Percentiles rank a stretch among this genome's conserved stretches.
phyloP scores from a whole-genome alignment of 2,329 filamentous ascomycete species.

The Aspergillus intermedius region DNA sequence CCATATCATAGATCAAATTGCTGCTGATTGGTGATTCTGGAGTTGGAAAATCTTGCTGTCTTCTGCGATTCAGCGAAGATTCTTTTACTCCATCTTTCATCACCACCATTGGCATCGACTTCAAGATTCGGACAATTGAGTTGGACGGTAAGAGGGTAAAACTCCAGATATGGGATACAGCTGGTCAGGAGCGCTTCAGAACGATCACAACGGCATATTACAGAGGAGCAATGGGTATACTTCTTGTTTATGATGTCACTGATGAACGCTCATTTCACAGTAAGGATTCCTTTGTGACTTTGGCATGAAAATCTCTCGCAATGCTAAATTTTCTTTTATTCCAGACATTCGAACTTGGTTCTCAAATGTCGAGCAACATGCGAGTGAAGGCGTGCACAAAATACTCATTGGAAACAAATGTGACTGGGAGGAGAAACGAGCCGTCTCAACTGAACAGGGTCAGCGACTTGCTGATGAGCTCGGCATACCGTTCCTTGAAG shows the following conservation, averaged over 20 bases:
- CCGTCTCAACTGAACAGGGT: constrained; percentile 85
- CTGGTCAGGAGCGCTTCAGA: constrained; percentile 94
- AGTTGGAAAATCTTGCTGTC: constrained; percentile 94
- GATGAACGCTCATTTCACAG: constrained; percentile 94
- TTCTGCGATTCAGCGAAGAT: constrained; percentile 94
- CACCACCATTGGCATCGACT: constrained; percentile 98
- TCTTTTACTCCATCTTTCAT: constrained; percentile 97
- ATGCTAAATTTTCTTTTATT: constrained; percentile 9
- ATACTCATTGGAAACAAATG: constrained; percentile 99
- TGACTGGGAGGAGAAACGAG: constrained; percentile 99
- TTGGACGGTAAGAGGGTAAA: constrained; percentile 98
- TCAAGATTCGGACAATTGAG: constrained; percentile 99
- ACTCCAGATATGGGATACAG: constrained; percentile 99
- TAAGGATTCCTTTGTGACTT: constrained; percentile 43
- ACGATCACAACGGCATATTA: constrained; percentile 99
- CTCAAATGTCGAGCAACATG: constrained; percentile 96
- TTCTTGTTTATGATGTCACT: constrained; percentile 97
- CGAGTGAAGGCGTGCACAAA: constrained; percentile 98
- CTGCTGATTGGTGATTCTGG: constrained; percentile 94
- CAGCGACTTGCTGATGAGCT: constrained; percentile 92
- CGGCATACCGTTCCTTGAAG: constrained; percentile 95
- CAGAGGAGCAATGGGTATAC: constrained; percentile 93
- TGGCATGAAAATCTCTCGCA: neutral
- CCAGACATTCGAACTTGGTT: constrained; percentile 99
- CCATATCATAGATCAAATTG: constrained; percentile 71